Base-by-base conservation (phyloP, 164 flowering plant species). In the Tetrastigma voinierianum region DNA sequence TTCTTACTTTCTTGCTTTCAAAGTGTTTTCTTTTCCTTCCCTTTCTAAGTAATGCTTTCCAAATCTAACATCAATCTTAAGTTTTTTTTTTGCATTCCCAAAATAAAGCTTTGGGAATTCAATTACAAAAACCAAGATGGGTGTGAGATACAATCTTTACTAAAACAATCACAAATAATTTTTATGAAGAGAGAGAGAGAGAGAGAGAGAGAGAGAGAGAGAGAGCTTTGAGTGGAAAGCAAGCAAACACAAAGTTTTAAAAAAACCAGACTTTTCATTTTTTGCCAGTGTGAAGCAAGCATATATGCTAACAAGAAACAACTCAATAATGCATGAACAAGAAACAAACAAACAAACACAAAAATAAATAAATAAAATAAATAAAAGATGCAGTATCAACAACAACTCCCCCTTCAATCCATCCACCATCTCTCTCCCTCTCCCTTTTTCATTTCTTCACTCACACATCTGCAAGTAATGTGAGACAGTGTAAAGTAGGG, bases 201-300 rank as follows among this genome's bases (percentile, higher is more conserved):
- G 40, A 59, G 65, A 68, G 59, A 63, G 63, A 61, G 65, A 51
- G 58, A 71, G 68, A 54, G 24, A n/a, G 57, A 25, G 45, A 60
- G 59, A 66, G 53, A 43, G 72, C 76, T 79, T 90, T 80, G 96
- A 90, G 96, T 90, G 76, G 84, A 84, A 80, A 79, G 80, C 86
- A 88, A 90, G 96, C 90, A 88, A 87, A 71, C 81, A 59, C 78
- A 76, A 84, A 78, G 74, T 68, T 59, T 63, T 32, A 54, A 67
- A 77, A 71, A 74, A 55, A 47, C 67, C 59, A 53, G 48, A 5
- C 72, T 79, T 83, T 75, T 51, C 21, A 57, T 51, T 77, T 74
- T 80, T 80, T 75, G 40, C 73, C 78, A 23, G 66, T 70, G 61
- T 64, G 77, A 87, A 88, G 91, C 82, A 88, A 90, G 93, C 84